Conservation (phyloP, 768 basidiomycete species). For the Crepidotus variabilis region DNA sequence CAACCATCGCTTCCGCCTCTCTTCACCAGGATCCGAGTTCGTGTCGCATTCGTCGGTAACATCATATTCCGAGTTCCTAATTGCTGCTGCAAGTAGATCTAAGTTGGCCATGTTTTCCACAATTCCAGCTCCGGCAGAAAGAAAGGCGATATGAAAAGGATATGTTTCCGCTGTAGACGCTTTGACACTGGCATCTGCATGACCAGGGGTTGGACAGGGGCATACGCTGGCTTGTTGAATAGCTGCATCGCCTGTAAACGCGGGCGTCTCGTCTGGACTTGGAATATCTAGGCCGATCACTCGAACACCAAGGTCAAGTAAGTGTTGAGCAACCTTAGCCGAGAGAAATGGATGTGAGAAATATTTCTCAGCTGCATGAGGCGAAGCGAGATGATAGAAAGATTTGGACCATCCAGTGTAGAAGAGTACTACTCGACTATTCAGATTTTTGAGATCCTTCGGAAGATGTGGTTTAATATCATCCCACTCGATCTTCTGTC, state of each 20-base stretch:
- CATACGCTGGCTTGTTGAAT: background rate
- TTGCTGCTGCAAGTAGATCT: constrained; percentile 28
- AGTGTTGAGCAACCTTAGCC: constrained; percentile 43
- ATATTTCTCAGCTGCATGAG: constrained; percentile 30
- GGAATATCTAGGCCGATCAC: constrained; percentile 63
- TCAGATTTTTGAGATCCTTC: constrained; percentile 35
- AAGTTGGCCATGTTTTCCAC: constrained; percentile 68
- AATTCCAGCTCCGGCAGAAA: constrained; percentile 62
- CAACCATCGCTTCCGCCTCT: constrained; percentile 18
- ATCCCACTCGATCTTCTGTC: constrained; percentile 55
- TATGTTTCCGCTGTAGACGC: constrained; percentile 30
- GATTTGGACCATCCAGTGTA: constrained; percentile 66
- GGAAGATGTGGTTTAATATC: constrained; percentile 31
- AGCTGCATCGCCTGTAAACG: background rate
- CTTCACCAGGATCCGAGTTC: constrained; percentile 16
- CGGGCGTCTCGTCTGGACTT: constrained; percentile 62
- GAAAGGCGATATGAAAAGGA: constrained; percentile 53
- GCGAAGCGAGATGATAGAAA: constrained; percentile 30
- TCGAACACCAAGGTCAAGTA: constrained; percentile 48
- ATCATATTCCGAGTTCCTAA: no score
- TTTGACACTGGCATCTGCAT: background rate
- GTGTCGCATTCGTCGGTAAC: no score
- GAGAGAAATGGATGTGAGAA: constrained; percentile 64
- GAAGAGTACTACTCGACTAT: constrained; percentile 37
- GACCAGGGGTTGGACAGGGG: background rate